These are phyloP conservation scores for Crithidia sp. DNA, from an alignment of 208 protist genomes.

Conservation along the genomic window DNA sequence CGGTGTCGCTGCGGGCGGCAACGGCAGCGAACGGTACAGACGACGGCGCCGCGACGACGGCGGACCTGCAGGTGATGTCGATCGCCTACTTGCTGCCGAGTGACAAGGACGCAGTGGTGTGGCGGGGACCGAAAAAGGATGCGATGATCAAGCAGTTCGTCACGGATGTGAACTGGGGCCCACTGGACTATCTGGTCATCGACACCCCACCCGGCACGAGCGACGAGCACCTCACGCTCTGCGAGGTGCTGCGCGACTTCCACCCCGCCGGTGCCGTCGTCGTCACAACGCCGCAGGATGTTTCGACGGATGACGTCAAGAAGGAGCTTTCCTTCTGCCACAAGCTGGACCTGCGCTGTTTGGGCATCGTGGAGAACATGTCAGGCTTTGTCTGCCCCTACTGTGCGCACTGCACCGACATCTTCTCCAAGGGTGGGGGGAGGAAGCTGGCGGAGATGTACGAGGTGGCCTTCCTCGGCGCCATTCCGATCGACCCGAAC, in stretches of 20 bases:
- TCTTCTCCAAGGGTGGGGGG: conserved; percentile 89
- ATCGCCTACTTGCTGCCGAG: conserved; percentile 97
- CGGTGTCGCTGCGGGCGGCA: conserved; percentile 51
- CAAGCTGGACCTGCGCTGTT: conserved; percentile 81
- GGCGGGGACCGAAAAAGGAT: conserved; percentile 95
- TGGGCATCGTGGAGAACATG: conserved; percentile 95
- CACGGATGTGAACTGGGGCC: conserved; percentile 87
- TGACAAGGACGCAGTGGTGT: conserved; percentile 98
- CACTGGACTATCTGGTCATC: conserved; percentile 91
- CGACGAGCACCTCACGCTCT: conserved; percentile 93
- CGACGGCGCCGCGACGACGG: neutral
- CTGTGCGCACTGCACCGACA: conserved; percentile 89
- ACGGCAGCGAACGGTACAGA: conserved; percentile 6
- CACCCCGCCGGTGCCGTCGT: conserved; percentile 80
- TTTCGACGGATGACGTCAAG: conserved; percentile 90
- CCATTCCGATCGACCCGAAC: conserved; percentile 83
- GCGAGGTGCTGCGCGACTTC: conserved; percentile 73
- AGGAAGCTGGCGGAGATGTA: conserved; percentile 75
- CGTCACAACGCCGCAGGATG: conserved; percentile 91
- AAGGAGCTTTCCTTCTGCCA: conserved; percentile 93
- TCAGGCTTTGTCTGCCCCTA: conserved; percentile 93
- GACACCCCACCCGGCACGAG: conserved; percentile 94
- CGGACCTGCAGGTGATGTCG: conserved; percentile 93
- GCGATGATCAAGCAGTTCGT: conserved; percentile 95
- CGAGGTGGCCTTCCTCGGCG: conserved; percentile 82